phyloP scores from a whole-genome alignment of 78 protist genomes.

The Tieghemostelium lacteum region DNA sequence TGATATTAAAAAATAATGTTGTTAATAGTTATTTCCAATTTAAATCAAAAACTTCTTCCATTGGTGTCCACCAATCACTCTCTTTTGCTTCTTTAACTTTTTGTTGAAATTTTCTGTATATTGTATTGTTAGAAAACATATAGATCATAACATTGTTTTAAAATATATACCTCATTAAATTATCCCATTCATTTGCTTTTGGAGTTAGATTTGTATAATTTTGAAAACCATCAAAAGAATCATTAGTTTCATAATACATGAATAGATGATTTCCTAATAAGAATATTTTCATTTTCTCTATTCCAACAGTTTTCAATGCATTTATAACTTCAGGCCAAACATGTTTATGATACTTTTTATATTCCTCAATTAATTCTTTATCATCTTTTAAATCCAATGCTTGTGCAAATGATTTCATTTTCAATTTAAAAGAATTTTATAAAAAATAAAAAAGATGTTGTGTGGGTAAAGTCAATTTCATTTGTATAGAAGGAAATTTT shows the following conservation, averaged over 20 bases:
- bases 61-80: conserved; percentile 64
- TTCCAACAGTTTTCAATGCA: conserved; percentile 29
- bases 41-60: conserved; percentile 69
- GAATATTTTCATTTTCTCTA: conserved; percentile 53
- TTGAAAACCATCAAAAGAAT: conserved; percentile 49
- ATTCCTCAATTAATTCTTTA: conserved; percentile 42
- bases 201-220: conserved; percentile 32
- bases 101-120: conserved; percentile 61
- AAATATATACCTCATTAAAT: conserved; percentile 48
- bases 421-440: neutral
- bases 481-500: too few relatives aligned
- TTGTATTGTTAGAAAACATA: neutral
- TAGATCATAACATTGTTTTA: neutral
- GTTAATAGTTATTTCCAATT: conserved; percentile 1
- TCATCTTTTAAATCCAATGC: conserved; percentile 69
- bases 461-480: too few relatives aligned
- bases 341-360: conserved; percentile 44
- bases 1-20: neutral
- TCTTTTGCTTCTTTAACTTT: conserved; percentile 38
- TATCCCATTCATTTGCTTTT: conserved; percentile 67
- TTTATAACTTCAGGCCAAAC: conserved; percentile 69
- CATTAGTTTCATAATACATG: conserved; percentile 54
- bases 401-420: conserved; percentile 62
- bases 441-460: too few relatives aligned
- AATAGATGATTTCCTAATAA: conserved; percentile 44